phyloP scores from a whole-genome alignment of 306 rosid genomes.

The Vigna radiata region DNA sequence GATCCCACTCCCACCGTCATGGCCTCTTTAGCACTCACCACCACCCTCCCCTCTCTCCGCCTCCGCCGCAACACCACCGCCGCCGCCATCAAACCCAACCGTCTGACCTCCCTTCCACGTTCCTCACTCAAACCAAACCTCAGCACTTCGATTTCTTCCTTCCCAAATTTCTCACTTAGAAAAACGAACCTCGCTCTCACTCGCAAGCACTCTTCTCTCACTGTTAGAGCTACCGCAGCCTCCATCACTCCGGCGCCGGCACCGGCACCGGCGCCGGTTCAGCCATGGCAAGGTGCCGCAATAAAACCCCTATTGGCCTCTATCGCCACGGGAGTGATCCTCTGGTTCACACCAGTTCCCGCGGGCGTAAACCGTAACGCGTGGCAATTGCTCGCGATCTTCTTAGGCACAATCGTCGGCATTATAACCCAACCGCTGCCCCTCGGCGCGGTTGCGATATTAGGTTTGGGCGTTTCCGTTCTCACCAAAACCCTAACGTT shows the following conservation, averaged over 20 bases:
- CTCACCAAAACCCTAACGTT: constrained; percentile 89
- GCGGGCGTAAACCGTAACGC: constrained; percentile 77
- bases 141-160: constrained; percentile 10
- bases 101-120: constrained; percentile 45
- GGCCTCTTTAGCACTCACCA: constrained; percentile 78
- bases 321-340: constrained; percentile 69
- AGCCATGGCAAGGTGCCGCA: constrained; percentile 92
- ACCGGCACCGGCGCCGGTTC: constrained; percentile 56
- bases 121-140: not conserved
- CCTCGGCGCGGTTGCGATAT: constrained; percentile 87
- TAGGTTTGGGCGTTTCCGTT: constrained; percentile 88
- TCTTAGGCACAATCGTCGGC: constrained; percentile 91
- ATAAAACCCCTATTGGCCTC: constrained; percentile 82
- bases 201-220: constrained; percentile 21
- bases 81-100: constrained; percentile 23
- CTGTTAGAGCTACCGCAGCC: constrained; percentile 50
- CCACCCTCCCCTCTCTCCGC: constrained; percentile 67
- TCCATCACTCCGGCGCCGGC: constrained; percentile 47
- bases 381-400: constrained; percentile 90
- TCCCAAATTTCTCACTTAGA: not conserved
- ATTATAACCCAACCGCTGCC: constrained; percentile 94
- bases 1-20: constrained; percentile 50
- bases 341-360: constrained; percentile 92
- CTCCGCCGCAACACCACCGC: constrained; percentile 45
- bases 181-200: constrained; percentile 10